Percentiles rank a stretch among this genome's conserved stretches.
These are phyloP conservation scores for Misopates orontium DNA, from an alignment of 257 asterid genomes.

Conservation along the genomic window DNA sequence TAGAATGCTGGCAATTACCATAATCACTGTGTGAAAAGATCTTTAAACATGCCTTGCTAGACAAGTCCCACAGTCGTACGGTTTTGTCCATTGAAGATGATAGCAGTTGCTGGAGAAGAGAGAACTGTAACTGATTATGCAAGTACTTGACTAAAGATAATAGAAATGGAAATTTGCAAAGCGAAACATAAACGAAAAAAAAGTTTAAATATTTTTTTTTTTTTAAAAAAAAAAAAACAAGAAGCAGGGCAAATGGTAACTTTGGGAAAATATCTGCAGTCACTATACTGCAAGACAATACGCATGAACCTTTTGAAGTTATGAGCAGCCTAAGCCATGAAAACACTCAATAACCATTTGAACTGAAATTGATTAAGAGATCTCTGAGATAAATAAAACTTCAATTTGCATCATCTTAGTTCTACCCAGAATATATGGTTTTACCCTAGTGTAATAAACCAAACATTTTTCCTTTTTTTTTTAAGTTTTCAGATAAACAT, in stretches of 20 bases:
- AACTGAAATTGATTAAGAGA: neutral
- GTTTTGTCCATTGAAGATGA: conserved; percentile 98
- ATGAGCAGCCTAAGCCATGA: neutral
- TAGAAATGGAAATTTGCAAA: conserved; percentile 24
- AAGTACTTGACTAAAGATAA: conserved; percentile 20
- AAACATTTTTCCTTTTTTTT: no score
- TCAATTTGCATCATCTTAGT: no score
- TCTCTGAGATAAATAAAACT: neutral
- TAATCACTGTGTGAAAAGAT: conserved; percentile 91
- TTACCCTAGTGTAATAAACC: no score
- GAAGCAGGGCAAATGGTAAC: neutral
- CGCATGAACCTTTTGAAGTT: neutral
- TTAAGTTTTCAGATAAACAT: no score
- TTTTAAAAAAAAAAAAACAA: neutral
- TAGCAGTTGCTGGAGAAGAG: conserved; percentile 66
- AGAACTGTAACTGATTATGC: conserved; percentile 24
- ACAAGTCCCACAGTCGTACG: conserved; percentile 94
- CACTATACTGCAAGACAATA: neutral
- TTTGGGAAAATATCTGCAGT: neutral
- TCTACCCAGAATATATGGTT: no score
- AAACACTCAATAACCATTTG: neutral
- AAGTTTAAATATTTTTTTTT: no score
- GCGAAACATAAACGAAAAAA: neutral
- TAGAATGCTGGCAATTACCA: conserved; percentile 52
- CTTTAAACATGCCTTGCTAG: conserved; percentile 81